Percentiles rank a stretch among this genome's conserved stretches.
Evolutionary conservation across 768 basidiomycete genomes (phyloP).

Genomic region (Asterophora lycoperdoides): DNA sequence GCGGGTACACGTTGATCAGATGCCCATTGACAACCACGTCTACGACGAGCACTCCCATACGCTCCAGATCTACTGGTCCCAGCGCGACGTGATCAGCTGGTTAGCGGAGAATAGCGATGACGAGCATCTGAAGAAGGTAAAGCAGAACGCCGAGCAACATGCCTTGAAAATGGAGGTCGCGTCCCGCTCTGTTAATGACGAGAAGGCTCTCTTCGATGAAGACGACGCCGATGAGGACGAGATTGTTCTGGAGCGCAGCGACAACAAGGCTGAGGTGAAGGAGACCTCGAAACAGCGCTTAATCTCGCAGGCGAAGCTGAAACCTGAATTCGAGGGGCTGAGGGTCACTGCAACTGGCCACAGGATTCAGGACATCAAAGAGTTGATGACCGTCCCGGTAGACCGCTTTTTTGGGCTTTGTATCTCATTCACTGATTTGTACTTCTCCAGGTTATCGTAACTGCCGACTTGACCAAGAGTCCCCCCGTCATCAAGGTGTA

Average conservation of each 20-base stretch:
- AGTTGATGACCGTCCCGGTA: conserved; percentile 91
- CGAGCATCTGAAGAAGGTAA: conserved; percentile 92
- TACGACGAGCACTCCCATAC: conserved; percentile 93
- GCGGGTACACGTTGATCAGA: conserved; percentile 96
- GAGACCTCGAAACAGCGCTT: conserved; percentile 75
- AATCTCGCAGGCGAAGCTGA: conserved; percentile 69
- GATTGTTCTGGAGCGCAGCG: conserved; percentile 39
- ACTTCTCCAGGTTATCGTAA: conserved; percentile 75
- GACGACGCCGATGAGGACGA: conserved; percentile 83
- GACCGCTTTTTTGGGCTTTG: conserved; percentile 24
- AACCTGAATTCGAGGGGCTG: conserved; percentile 82
- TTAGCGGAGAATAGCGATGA: conserved; percentile 95
- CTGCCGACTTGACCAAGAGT: conserved; percentile 92
- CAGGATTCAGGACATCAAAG: conserved; percentile 91
- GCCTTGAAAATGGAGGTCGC: conserved; percentile 89
- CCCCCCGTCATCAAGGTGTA: conserved; percentile 97
- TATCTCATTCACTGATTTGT: conserved; percentile 7
- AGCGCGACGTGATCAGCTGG: conserved; percentile 91
- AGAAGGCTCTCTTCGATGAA: conserved; percentile 85
- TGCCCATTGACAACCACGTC: conserved; percentile 97
- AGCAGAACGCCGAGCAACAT: conserved; percentile 88
- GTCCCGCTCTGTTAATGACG: conserved; percentile 80
- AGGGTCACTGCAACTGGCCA: conserved; percentile 73
- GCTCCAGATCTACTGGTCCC: conserved; percentile 95
- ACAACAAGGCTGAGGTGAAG: conserved; percentile 29